Percentiles rank a stretch among this genome's conserved stretches.
Conservation (phyloP, 768 basidiomycete species). For the Dioszegia hungarica region DNA sequence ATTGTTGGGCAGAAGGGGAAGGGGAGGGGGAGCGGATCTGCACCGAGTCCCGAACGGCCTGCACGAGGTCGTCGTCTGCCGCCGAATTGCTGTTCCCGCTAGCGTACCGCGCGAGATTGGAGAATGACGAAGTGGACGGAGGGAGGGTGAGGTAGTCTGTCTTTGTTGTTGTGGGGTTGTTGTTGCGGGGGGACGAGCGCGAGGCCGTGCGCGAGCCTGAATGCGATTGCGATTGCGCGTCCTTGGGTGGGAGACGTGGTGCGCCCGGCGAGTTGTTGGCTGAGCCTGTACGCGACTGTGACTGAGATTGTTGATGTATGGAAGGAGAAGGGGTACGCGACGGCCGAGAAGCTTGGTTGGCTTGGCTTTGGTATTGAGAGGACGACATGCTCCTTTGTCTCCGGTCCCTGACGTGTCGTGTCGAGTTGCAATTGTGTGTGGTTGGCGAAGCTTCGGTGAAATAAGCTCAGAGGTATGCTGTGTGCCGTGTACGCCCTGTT, state of each 20-base stretch:
- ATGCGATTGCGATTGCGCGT: not conserved
- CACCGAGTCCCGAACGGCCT: slow-evolving; percentile 20
- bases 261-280: no score
- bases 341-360: not conserved
- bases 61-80: slow-evolving; percentile 5
- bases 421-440: not conserved
- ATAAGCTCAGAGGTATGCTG: no score
- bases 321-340: slow-evolving; percentile 5
- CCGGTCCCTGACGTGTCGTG: not conserved
- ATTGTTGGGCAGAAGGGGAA: not conserved
- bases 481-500: no score
- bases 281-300: no score
- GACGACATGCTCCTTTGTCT: not conserved
- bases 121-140: slow-evolving; percentile 5
- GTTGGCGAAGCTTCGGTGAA: not conserved
- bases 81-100: not conserved
- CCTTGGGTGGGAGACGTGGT: not conserved
- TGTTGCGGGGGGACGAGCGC: not conserved
- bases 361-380: not conserved
- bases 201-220: not conserved
- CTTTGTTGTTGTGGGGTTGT: not conserved
- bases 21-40: slow-evolving; percentile 12
- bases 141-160: slow-evolving; percentile 1
- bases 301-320: not conserved
- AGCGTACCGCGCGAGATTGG: slow-evolving; percentile 2